phyloP scores from a whole-genome alignment of 495 filamentous ascomycete species.

The Platismatia glauca region DNA sequence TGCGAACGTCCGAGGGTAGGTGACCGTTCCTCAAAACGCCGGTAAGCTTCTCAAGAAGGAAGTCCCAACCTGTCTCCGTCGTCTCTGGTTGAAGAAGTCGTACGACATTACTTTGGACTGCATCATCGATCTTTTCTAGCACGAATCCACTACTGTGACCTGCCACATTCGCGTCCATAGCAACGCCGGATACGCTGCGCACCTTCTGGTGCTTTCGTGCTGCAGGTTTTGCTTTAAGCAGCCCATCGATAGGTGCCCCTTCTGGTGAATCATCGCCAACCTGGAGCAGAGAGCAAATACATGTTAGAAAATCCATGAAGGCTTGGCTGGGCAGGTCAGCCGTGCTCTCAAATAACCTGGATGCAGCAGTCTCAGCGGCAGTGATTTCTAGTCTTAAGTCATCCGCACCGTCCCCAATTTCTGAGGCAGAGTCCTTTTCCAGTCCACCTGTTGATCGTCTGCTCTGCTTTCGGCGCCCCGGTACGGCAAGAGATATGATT shows the following conservation, averaged over 20 bases:
- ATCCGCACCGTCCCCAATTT: slow-evolving; percentile 29
- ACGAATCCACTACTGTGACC: slow-evolving; percentile 67
- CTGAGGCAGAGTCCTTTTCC: slow-evolving; percentile 6
- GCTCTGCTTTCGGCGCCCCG: slow-evolving; percentile 25
- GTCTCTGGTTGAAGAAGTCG: slow-evolving; percentile 55
- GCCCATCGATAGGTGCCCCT: slow-evolving; percentile 25
- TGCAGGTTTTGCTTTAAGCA: slow-evolving; percentile 28
- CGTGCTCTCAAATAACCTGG: slow-evolving; percentile 81
- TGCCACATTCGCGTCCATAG: slow-evolving; percentile 26
- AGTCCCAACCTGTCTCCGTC: slow-evolving; percentile 63
- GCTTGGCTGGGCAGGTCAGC: slow-evolving; percentile 73
- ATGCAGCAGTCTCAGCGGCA: slow-evolving; percentile 82
- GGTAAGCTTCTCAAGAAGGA: slow-evolving; percentile 63
- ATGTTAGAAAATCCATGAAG: slow-evolving; percentile 67
- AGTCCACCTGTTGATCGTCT: slow-evolving; percentile 9
- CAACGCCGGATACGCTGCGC: slow-evolving; percentile 51
- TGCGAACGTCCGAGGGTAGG: slow-evolving; percentile 52
- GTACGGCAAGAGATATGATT: slow-evolving; percentile 54
- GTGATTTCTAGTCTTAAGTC: slow-evolving; percentile 71
- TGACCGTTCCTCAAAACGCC: slow-evolving; percentile 46
- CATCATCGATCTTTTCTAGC: slow-evolving; percentile 68
- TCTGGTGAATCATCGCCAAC: slow-evolving; percentile 29
- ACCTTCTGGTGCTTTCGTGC: slow-evolving; percentile 46
- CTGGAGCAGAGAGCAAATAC: slow-evolving; percentile 49
- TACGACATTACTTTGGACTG: slow-evolving; percentile 69